Evolutionary conservation across 2,329 filamentous ascomycete genomes (phyloP).

Genomic region (Onygena corvina): DNA sequence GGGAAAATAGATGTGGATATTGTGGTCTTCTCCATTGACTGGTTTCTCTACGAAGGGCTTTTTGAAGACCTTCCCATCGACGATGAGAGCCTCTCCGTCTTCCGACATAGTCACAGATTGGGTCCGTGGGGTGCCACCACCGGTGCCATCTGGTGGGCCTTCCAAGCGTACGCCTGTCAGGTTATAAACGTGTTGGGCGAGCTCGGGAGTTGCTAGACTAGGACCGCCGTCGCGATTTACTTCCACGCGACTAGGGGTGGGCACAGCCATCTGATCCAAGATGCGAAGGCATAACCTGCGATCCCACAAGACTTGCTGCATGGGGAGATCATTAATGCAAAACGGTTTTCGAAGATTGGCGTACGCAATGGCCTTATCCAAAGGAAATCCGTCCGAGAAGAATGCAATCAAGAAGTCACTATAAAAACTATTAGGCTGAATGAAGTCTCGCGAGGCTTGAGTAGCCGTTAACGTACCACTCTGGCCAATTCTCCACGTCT

Average conservation of each 20-base stretch:
- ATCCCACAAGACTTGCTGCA: constrained; percentile 97
- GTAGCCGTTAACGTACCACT: constrained; percentile 47
- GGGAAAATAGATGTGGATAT: constrained; percentile 96
- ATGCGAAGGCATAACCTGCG: constrained; percentile 78
- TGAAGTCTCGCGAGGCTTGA: background rate
- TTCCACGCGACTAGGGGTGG: constrained; percentile 77
- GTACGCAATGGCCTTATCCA: constrained; percentile 95
- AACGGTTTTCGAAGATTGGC: constrained; percentile 87
- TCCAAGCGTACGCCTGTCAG: constrained; percentile 66
- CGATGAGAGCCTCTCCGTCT: constrained; percentile 72
- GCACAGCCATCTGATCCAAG: constrained; percentile 77
- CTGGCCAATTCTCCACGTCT: constrained; percentile 90
- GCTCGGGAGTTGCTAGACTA: constrained; percentile 60
- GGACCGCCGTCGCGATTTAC: constrained; percentile 90
- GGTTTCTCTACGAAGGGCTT: constrained; percentile 99
- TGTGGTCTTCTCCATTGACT: constrained; percentile 96
- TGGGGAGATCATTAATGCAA: constrained; percentile 91
- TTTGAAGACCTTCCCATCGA: constrained; percentile 67
- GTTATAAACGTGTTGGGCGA: constrained; percentile 67
- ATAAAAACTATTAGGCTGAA: constrained; percentile 2
- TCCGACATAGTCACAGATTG: constrained; percentile 74
- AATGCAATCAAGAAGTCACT: constrained; percentile 93
- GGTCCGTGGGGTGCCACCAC: constrained; percentile 45
- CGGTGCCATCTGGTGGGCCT: constrained; percentile 55
- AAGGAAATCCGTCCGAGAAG: constrained; percentile 91